Evolutionary conservation across 2,329 filamentous ascomycete species (phyloP).

Genomic region (Ophiocordyceps sinensis): DNA sequence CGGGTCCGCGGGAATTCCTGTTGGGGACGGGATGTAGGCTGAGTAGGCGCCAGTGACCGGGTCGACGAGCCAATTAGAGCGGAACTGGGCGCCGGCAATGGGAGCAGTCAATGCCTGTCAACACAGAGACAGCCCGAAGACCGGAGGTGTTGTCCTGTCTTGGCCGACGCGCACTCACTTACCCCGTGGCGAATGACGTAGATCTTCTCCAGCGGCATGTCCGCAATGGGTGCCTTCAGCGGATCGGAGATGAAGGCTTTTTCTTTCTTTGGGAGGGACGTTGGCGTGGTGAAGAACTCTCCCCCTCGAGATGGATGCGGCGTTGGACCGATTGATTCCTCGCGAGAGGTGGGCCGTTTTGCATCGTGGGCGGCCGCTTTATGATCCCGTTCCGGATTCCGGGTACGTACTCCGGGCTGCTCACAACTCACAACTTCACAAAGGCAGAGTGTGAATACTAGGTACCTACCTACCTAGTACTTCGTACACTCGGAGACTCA

Average conservation of each 20-base stretch:
- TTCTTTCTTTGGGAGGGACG: background rate
- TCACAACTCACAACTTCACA: no score
- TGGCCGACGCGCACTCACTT: constrained; percentile 34
- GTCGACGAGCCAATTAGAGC: constrained; percentile 80
- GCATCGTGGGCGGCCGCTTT: no score
- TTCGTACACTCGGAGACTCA: no score
- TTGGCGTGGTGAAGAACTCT: background rate
- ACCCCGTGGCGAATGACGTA: constrained; percentile 66
- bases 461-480: no score
- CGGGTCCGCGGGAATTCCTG: constrained; percentile 76
- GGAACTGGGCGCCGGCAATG: constrained; percentile 46
- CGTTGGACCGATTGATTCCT: no score
- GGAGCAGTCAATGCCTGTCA: constrained; percentile 3
- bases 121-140: background rate
- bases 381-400: no score
- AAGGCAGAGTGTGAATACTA: no score
- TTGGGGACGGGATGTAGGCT: constrained; percentile 61
- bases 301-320: background rate
- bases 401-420: no score
- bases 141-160: background rate
- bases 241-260: background rate
- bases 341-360: no score
- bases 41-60: constrained; percentile 65
- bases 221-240: background rate
- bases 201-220: constrained; percentile 55